Base-by-base conservation (phyloP, 2,329 filamentous ascomycete species). In the Fusarium oligoseptatum region DNA sequence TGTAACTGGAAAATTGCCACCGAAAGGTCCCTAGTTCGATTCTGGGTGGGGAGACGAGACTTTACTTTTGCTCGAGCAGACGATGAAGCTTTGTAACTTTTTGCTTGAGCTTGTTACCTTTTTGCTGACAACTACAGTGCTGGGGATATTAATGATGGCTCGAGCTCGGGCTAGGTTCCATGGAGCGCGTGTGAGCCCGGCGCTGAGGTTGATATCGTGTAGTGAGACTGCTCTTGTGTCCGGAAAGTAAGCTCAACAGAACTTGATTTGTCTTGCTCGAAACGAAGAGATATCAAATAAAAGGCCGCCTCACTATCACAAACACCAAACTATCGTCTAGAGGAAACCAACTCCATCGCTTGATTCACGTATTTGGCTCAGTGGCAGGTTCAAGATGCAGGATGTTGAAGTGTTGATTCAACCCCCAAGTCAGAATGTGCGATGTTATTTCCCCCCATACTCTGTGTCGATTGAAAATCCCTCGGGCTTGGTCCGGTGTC, bases 1-100 rank as follows among this genome's bases (percentile, higher is more conserved):
- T n/a, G n/a, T n/a, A n/a, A n/a, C 60, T 70, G 68, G 2, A 22
- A 20, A 60, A 66, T 66, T 61, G 56, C 60, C 52, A 67, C 68
- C 43, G 67, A 70, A 70, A 64, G 58, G 65, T 50, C 60, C 55
- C 45, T 61, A 57, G 52, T 68, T 68, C 64, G 60, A 61, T 68
- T 68, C 55, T 64, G 32, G 68, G 43, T 64, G 52, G 56, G 43
- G 41, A 63, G 58, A 68, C 22, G 43, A 36, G 14, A 15, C 12
- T 55, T 60, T 27, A 7, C 24, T 56, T 48, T 66, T 68, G 39
- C 22, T 22, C 50, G 9, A 22, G 9, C 11, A 24, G 6, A 37
- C 6, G 14, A 7, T 22, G 20, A 45, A 32, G 14, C 17, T n/a
- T n/a, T 9, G 10, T 29, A 32, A 9, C 22, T 24, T 50, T 50